Conservation (phyloP, 108 stramenopile genomes). For the Seminavis robusta region DNA sequence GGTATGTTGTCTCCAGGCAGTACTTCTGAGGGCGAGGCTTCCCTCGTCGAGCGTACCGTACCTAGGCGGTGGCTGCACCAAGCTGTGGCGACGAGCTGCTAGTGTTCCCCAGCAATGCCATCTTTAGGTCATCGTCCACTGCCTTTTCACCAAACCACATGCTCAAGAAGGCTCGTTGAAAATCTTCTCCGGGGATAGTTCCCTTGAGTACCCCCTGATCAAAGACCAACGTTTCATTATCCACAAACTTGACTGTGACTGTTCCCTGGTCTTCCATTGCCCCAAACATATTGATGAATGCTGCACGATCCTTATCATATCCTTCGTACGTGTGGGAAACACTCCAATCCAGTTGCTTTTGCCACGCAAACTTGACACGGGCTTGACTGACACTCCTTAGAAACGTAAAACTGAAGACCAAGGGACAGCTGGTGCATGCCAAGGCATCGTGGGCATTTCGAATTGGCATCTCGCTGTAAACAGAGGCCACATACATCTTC, state of each 20-base stretch:
- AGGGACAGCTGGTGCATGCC: slow-evolving; percentile 11
- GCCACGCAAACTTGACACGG: slow-evolving; percentile 23
- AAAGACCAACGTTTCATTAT: slow-evolving; percentile 23
- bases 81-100: too few relatives aligned
- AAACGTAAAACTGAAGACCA: slow-evolving; percentile 32
- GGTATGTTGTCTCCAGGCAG: too few relatives aligned
- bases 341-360: slow-evolving; percentile 28
- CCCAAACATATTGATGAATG: slow-evolving; percentile 17
- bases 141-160: slow-evolving; percentile 38
- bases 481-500: slow-evolving; percentile 26
- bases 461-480: slow-evolving; percentile 16
- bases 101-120: slow-evolving; percentile 10
- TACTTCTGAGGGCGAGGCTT: too few relatives aligned
- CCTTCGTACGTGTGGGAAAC: slow-evolving; percentile 27
- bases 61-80: too few relatives aligned
- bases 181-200: slow-evolving; percentile 16
- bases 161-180: slow-evolving; percentile 31
- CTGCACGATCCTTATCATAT: slow-evolving; percentile 24
- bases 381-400: slow-evolving; percentile 17
- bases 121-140: slow-evolving; percentile 26
- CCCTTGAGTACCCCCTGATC: slow-evolving; percentile 29
- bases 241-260: slow-evolving; percentile 16
- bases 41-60: too few relatives aligned
- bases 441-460: slow-evolving; percentile 11
- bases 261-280: slow-evolving; percentile 24